Percentiles rank a stretch among this genome's conserved stretches.
Conservation (phyloP, 176 grass and related monocot genomes). For the Pharus latifolius region DNA sequence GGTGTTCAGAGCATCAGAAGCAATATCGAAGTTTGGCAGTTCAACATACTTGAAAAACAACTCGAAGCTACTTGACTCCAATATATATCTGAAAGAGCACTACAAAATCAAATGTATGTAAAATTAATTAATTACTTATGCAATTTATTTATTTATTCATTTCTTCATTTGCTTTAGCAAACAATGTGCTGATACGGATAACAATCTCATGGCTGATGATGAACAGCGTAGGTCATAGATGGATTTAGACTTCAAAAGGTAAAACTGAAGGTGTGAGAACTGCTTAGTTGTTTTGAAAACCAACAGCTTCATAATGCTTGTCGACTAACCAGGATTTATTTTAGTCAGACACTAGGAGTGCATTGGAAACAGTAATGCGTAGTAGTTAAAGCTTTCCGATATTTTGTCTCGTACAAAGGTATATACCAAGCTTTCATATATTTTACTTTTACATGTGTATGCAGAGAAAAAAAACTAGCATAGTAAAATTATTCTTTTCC, state of each 20-base stretch:
- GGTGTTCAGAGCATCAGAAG: conserved; percentile 95
- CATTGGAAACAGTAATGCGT: no score
- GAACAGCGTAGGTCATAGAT: neutral
- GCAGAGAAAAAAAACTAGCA: neutral
- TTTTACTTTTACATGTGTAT: no score
- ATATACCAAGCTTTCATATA: no score
- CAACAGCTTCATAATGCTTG: neutral
- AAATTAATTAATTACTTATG: conserved; percentile 32
- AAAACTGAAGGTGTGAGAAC: neutral
- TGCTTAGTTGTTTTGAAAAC: neutral
- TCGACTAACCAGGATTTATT: neutral
- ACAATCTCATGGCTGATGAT: neutral
- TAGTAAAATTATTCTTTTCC: neutral
- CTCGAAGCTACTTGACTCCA: conserved; percentile 93
- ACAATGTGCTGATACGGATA: neutral
- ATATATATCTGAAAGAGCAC: conserved; percentile 99
- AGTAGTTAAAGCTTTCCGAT: no score
- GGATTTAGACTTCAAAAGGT: neutral
- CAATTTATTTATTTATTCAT: neutral
- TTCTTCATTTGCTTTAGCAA: neutral
- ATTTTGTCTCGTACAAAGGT: no score
- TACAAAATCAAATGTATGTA: conserved; percentile 84
- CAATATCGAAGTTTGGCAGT: conserved; percentile 98
- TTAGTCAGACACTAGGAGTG: no score
- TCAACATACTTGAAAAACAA: conserved; percentile 98